phyloP scores from a whole-genome alignment of 225 moss, liverwort and hornwort genomes.

The Physcomitrium patens region DNA sequence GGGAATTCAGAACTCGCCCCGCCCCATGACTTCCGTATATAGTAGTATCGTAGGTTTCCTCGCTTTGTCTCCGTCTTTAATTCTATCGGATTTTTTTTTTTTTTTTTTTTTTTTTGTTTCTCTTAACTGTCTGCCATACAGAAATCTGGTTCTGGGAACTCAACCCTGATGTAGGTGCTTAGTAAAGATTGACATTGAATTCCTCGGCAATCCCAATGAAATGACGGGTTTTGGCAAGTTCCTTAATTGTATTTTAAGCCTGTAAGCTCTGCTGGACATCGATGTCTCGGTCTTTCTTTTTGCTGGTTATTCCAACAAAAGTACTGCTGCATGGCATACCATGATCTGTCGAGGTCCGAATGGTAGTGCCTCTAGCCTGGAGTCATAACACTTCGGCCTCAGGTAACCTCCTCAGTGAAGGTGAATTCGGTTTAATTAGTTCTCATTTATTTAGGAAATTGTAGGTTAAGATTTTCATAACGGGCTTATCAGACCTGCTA shows the following conservation, averaged over 20 bases:
- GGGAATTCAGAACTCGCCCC: constrained; percentile 38
- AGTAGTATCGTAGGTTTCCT: constrained; percentile 31
- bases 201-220: constrained; percentile 50
- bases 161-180: constrained; percentile 44
- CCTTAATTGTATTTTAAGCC: constrained; percentile 30
- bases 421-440: too few species aligned
- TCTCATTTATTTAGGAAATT: too few species aligned
- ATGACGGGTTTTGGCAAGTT: constrained; percentile 42
- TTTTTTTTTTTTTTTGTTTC: too few species aligned
- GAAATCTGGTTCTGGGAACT: constrained; percentile 38
- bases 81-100: constrained; percentile 23
- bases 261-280: constrained; percentile 8
- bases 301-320: too few species aligned
- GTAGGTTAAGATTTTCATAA: too few species aligned
- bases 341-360: too few species aligned
- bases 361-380: too few species aligned
- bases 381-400: too few species aligned
- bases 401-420: too few species aligned
- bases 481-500: too few species aligned
- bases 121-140: constrained; percentile 31
- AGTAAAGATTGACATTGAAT: constrained; percentile 40
- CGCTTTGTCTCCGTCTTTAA: constrained; percentile 1
- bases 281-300: neutral
- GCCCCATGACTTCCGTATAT: constrained; percentile 33
- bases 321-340: too few species aligned